phyloP scores from a whole-genome alignment of 176 grass and related monocot species.

The Metroxylon sagu region DNA sequence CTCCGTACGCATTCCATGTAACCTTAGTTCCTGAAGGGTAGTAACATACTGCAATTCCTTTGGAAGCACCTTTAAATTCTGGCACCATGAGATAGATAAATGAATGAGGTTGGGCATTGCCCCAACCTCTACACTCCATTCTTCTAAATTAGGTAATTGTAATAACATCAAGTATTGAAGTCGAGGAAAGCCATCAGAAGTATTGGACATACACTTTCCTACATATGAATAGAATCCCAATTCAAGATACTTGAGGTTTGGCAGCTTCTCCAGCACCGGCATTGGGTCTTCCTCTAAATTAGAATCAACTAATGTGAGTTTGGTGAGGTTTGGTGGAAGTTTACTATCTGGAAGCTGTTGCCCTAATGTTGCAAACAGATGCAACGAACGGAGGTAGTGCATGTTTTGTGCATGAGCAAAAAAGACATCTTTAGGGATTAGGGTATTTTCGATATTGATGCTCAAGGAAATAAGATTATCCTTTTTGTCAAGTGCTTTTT shows the following conservation, averaged over 20 bases:
- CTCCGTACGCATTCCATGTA: not conserved
- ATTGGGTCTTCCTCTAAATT: slow-evolving; percentile 17
- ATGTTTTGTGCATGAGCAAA: too few relatives aligned
- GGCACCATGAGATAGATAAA: not conserved
- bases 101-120: slow-evolving; percentile 9
- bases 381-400: not conserved
- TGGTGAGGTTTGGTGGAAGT: slow-evolving; percentile 14
- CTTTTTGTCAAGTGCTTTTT: too few relatives aligned
- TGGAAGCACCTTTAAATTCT: slow-evolving; percentile 7
- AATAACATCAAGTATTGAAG: slow-evolving; percentile 5
- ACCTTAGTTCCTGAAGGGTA: not conserved
- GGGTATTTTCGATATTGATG: too few relatives aligned
- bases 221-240: slow-evolving; percentile 2
- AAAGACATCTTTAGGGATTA: too few relatives aligned
- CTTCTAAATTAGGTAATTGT: not conserved
- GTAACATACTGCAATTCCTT: slow-evolving; percentile 11
- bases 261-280: slow-evolving; percentile 18
- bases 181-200: slow-evolving; percentile 4
- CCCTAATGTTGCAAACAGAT: slow-evolving; percentile 1
- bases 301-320: not conserved
- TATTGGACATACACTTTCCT: slow-evolving; percentile 8
- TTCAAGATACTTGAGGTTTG: slow-evolving; percentile 8
- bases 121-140: slow-evolving; percentile 19
- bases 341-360: not conserved
- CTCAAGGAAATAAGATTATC: too few relatives aligned